These are phyloP conservation scores for Phyllachora maydis DNA, from an alignment of 2,329 filamentous ascomycete species.

Conservation along the genomic window DNA sequence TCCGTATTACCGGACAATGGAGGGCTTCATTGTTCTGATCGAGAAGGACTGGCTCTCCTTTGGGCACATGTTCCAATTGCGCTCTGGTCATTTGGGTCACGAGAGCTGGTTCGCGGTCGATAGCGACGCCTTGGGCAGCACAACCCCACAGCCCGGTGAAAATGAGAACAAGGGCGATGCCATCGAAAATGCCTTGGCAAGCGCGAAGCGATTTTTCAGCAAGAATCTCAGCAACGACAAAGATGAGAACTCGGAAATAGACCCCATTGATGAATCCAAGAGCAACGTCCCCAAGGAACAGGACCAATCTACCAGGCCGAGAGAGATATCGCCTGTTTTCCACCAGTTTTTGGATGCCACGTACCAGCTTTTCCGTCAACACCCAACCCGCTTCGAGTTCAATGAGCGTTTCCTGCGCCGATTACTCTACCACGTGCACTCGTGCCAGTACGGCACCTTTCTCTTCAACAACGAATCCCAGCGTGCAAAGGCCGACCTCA, in stretches of 20 bases:
- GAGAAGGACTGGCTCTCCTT: conserved; percentile 98
- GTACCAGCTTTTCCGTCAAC: conserved; percentile 72
- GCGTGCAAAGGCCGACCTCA: conserved; percentile 46
- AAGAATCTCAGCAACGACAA: conserved; percentile 44
- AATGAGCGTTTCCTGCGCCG: conserved; percentile 84
- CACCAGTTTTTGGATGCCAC: conserved; percentile 93
- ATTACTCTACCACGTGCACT: conserved; percentile 82
- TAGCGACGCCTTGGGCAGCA: conserved; percentile 53
- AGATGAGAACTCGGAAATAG: conserved; percentile 46
- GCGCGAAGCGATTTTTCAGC: conserved; percentile 79
- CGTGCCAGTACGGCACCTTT: conserved; percentile 93
- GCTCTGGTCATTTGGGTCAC: conserved; percentile 70
- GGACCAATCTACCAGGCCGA: conserved; percentile 56
- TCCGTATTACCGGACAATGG: conserved; percentile 82
- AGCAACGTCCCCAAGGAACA: conserved; percentile 15
- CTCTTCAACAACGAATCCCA: conserved; percentile 90
- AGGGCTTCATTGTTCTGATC: conserved; percentile 83
- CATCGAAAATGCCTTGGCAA: conserved; percentile 67
- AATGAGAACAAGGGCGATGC: conserved; percentile 47
- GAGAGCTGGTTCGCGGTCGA: conserved; percentile 90
- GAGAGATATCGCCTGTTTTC: conserved; percentile 88
- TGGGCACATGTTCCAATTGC: conserved; percentile 89
- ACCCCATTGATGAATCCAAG: conserved; percentile 18
- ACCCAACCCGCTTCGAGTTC: conserved; percentile 82
- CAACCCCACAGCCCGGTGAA: conserved; percentile 38